Evolutionary conservation across 805 yeast genomes (phyloP), one percentile per base, ranked within the genome.

Genomic region (Cyberlindnera subsufficiens): DNA sequence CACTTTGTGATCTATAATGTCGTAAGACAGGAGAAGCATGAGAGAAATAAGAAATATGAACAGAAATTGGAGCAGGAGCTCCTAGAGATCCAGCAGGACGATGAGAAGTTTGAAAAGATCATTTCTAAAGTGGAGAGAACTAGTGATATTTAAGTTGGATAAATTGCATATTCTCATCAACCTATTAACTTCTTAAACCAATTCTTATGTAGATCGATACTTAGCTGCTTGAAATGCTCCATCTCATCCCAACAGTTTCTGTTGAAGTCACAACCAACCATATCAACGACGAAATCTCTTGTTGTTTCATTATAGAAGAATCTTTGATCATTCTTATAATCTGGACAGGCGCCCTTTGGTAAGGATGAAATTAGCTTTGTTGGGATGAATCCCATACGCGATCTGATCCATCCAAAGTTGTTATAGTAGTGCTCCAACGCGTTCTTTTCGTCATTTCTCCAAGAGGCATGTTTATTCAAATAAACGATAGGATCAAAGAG

Each of bases 1-100:
- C 78, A 80, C 53, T 77, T 81, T 44, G 63, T 83, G 49, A 69
- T 81, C 30, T 82, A 71, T 59, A 75, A 72, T 55, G 71, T 81
- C 35, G 64, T 84, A 45, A 74, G 79, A 53, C 89, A 83, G 46
- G 91, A 58, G 44, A 53, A 50, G 36, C 45, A 40, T 15, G 54
- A 83, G 54, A 77, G 72, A 54, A 68, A 70, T 45, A 66, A 68
- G 44, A 68, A 74, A 45, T 64, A 71, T 41, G 75, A 76, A 51
- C 58, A 63, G 43, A 35, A 54, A 27, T 31, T 55, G 31, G 54
- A 52, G 36, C 27, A 34, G 14, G 50, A 52, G 38, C 39, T 54
- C 19, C 36, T 54, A 29, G 37, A 35, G 17, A 52, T 52, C 20
- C 51, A 47, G 31, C 49, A 46, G 16, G 47, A 41, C 17, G 49